These are phyloP conservation scores for Microsporum canis DNA, from an alignment of 2,329 filamentous ascomycete species.

Conservation along the genomic window DNA sequence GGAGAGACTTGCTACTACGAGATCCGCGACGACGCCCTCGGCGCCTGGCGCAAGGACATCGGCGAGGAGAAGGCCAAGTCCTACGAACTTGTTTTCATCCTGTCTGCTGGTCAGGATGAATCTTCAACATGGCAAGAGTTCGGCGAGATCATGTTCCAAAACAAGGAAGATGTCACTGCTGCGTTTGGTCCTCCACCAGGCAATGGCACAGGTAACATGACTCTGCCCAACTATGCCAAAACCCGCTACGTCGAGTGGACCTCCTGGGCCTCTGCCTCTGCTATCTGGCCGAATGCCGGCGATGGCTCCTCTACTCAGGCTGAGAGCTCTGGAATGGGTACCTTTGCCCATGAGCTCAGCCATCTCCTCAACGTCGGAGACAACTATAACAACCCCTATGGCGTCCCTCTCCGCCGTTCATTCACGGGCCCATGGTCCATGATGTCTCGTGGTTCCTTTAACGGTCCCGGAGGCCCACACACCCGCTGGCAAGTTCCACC, in stretches of 20 bases:
- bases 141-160: constrained; percentile 14
- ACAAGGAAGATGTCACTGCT: constrained; percentile 10
- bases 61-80: constrained; percentile 12
- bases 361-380: constrained; percentile 15
- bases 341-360: constrained; percentile 15
- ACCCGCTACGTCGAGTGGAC: constrained; percentile 15
- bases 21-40: constrained; percentile 12
- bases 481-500: constrained; percentile 14
- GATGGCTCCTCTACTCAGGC: constrained; percentile 13
- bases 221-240: constrained; percentile 8
- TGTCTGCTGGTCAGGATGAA: constrained; percentile 15
- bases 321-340: constrained; percentile 15
- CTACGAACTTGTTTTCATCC: constrained; percentile 15
- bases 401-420: constrained; percentile 9
- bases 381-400: constrained; percentile 16
- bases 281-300: constrained; percentile 15
- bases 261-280: constrained; percentile 14
- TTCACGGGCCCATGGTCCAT: constrained; percentile 15
- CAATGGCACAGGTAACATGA: constrained; percentile 7
- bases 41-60: constrained; percentile 13
- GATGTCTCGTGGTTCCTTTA: constrained; percentile 15
- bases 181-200: constrained; percentile 12
- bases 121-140: constrained; percentile 16
- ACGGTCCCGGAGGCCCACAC: constrained; percentile 15
- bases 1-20: constrained; percentile 10